phyloP scores from a whole-genome alignment of 495 filamentous ascomycete species.

The Bryoglossum gracile region DNA sequence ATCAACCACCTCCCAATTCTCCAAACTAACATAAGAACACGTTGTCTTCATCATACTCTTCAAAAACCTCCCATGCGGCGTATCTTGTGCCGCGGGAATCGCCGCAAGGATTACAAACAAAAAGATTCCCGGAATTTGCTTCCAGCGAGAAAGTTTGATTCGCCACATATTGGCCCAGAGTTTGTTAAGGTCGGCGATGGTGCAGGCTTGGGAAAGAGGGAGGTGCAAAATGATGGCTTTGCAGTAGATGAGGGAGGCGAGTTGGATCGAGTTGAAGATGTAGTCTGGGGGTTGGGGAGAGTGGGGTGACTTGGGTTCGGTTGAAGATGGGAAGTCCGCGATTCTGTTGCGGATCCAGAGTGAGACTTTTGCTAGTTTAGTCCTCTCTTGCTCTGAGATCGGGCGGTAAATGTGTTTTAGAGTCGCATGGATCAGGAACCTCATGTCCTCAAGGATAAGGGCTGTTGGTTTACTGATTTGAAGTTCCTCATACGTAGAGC shows the following conservation, averaged over 20 bases:
- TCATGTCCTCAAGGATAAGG: slow-evolving; percentile 17
- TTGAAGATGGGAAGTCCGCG: background rate
- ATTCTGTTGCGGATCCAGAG: slow-evolving; percentile 11
- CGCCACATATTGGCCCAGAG: slow-evolving; percentile 18
- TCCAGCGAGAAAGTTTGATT: slow-evolving; percentile 17
- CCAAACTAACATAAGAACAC: slow-evolving; percentile 1
- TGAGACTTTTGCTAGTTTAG: slow-evolving; percentile 13
- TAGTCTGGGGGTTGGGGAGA: slow-evolving; percentile 1
- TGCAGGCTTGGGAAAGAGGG: slow-evolving; percentile 14
- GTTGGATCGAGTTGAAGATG: slow-evolving; percentile 8
- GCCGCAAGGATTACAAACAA: slow-evolving; percentile 17
- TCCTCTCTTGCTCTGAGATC: background rate
- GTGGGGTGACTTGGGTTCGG: background rate
- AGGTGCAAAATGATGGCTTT: slow-evolving; percentile 7
- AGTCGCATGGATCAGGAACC: slow-evolving; percentile 2
- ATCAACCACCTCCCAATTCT: slow-evolving; percentile 16
- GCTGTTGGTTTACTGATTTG: slow-evolving; percentile 12
- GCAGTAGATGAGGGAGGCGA: slow-evolving; percentile 18
- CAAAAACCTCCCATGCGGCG: slow-evolving; percentile 15
- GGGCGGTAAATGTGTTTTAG: background rate
- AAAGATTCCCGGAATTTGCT: slow-evolving; percentile 19
- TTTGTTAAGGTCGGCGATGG: slow-evolving; percentile 4
- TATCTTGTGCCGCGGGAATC: slow-evolving; percentile 14
- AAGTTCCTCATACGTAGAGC: background rate
- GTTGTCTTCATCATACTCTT: slow-evolving; percentile 20